phyloP scores from a whole-genome alignment of 1,139 yeast species.

The Pichia norvegensis region DNA sequence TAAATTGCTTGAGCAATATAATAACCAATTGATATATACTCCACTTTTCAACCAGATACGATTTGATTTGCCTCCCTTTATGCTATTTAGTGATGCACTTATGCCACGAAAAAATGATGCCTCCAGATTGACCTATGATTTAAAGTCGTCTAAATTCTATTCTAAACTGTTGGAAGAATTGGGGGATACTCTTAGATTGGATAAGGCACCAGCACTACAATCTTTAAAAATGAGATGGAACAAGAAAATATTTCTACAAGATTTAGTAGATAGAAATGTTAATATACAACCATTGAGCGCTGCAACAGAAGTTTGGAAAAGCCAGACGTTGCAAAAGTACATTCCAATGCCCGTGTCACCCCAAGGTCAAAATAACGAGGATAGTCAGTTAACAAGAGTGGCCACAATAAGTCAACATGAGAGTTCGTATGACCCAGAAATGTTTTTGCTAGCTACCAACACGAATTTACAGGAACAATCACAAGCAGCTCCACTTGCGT shows the following conservation, averaged over 20 bases:
- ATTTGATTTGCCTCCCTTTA: constrained; percentile 39
- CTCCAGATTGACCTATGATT: constrained; percentile 3
- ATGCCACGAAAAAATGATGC: neutral
- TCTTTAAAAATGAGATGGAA: constrained; percentile 39
- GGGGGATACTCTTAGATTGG: constrained; percentile 60
- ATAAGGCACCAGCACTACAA: constrained; percentile 44
- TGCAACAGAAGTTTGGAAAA: constrained; percentile 60
- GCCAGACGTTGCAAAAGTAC: constrained; percentile 11
- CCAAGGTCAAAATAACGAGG: neutral
- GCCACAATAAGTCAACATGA: constrained; percentile 3
- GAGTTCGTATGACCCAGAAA: constrained; percentile 10
- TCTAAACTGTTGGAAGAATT: constrained; percentile 67
- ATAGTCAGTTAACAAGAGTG: neutral
- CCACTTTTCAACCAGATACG: constrained; percentile 53
- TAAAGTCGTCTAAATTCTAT: constrained; percentile 52
- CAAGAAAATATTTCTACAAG: constrained; percentile 45
- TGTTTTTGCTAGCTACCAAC: constrained; percentile 8
- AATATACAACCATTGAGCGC: constrained; percentile 84
- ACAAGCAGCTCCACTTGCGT: constrained; percentile 53
- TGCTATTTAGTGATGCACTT: constrained; percentile 21
- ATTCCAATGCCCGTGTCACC: constrained; percentile 8
- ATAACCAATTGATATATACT: constrained; percentile 33
- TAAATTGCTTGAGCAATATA: constrained; percentile 15
- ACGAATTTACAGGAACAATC: constrained; percentile 13
- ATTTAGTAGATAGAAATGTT: constrained; percentile 73